Conservation (phyloP, 164 flowering plant genomes). For the Amborella trichopoda region DNA sequence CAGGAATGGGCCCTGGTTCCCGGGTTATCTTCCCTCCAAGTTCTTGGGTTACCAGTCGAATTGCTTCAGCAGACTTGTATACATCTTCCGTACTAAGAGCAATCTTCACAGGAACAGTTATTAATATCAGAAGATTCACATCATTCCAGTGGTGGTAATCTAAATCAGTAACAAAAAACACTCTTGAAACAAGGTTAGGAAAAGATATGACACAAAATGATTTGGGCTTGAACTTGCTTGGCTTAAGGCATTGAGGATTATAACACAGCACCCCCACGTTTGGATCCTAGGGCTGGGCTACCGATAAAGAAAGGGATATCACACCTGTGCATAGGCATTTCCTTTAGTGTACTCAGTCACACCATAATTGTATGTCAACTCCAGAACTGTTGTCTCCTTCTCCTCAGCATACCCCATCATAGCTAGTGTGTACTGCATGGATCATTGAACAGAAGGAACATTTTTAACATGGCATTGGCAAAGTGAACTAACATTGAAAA, state of each 20-base stretch:
- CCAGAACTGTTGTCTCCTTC: constrained; percentile 68
- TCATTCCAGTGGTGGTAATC: no score
- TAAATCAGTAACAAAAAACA: no score
- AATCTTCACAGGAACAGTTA: no score
- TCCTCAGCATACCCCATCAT: constrained; percentile 93
- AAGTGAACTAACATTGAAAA: background rate
- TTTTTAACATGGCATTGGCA: background rate
- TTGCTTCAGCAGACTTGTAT: constrained; percentile 79
- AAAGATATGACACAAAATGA: no score
- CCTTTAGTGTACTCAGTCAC: constrained; percentile 97
- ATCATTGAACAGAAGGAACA: constrained; percentile 6
- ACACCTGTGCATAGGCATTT: constrained; percentile 95
- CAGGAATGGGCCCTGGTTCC: constrained; percentile 87
- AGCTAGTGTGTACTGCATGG: constrained; percentile 62
- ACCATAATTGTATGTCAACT: constrained; percentile 88
- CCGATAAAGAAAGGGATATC: background rate
- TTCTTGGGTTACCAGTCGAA: constrained; percentile 67
- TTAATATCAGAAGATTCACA: no score
- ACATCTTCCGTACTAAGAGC: constrained; percentile 93
- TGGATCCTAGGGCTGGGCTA: no score
- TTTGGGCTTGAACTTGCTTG: no score
- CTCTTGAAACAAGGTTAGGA: no score
- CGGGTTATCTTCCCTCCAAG: constrained; percentile 96
- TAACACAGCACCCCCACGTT: no score
- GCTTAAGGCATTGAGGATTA: no score